A percentile compares a stretch with the other conserved stretches of the same genome.
Conservation (phyloP, 371 early-diverging fungal species). For the Blastocladiella emersonii region DNA sequence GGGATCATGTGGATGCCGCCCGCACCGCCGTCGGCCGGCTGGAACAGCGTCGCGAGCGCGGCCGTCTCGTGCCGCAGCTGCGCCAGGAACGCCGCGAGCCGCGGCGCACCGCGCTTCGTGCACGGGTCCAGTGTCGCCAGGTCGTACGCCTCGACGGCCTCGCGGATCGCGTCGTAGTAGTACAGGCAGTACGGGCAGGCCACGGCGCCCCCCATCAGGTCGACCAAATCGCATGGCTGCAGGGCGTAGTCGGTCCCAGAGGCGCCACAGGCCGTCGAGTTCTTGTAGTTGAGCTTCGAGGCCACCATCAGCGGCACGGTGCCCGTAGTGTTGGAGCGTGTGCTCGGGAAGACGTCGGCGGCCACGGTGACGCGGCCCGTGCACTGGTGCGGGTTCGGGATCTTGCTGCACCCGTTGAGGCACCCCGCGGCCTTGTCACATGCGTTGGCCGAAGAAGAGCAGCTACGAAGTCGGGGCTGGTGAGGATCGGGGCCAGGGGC, state of each 20-base stretch:
- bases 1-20: slow-evolving; percentile 2
- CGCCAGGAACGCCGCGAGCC: neutral
- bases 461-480: neutral
- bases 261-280: neutral
- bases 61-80: slow-evolving; percentile 1
- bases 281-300: neutral
- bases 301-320: neutral
- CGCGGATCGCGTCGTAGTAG: neutral
- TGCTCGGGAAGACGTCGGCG: neutral
- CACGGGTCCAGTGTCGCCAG: neutral
- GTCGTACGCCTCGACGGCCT: neutral
- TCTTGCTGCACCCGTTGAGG: neutral
- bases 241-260: neutral
- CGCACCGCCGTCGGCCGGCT: neutral
- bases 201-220: neutral
- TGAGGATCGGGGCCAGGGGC: too few relatives aligned
- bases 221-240: neutral
- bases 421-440: neutral
- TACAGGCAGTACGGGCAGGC: neutral
- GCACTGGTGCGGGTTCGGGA: neutral
- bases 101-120: neutral
- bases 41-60: neutral
- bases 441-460: neutral
- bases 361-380: neutral
- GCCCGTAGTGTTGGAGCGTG: neutral